A percentile compares a stretch with the other conserved stretches of the same genome.
Conservation (phyloP, 306 rosid species). For the Abrus pulchellus region DNA sequence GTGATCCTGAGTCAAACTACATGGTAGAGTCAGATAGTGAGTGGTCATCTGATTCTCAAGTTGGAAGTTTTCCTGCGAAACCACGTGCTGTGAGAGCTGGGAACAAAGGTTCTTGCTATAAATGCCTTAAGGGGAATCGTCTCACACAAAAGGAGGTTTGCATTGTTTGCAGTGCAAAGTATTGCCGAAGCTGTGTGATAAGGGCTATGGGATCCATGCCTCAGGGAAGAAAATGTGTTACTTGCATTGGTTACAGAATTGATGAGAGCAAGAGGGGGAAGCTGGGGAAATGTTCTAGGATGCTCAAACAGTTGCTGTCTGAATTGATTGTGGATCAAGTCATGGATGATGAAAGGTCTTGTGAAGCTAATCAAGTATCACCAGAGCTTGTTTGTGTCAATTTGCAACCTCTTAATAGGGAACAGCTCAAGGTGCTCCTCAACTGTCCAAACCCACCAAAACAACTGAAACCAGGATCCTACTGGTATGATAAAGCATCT, state of each 20-base stretch:
- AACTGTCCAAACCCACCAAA: slow-evolving; percentile 68
- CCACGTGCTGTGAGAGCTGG: slow-evolving; percentile 64
- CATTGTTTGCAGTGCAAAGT: slow-evolving; percentile 55
- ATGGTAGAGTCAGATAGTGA: slow-evolving; percentile 30
- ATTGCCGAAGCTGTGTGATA: slow-evolving; percentile 52
- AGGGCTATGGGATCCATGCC: slow-evolving; percentile 95
- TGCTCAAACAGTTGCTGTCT: slow-evolving; percentile 66
- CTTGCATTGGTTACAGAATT: slow-evolving; percentile 69
- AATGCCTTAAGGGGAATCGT: slow-evolving; percentile 71
- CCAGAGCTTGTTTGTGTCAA: slow-evolving; percentile 62
- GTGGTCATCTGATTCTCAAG: slow-evolving; percentile 44
- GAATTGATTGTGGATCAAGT: slow-evolving; percentile 57
- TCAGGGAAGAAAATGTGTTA: slow-evolving; percentile 82
- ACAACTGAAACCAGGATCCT: slow-evolving; percentile 73
- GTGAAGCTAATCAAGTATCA: slow-evolving; percentile 72
- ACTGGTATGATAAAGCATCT: slow-evolving; percentile 85
- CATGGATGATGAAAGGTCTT: slow-evolving; percentile 63
- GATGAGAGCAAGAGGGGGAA: slow-evolving; percentile 66
- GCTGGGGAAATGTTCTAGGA: slow-evolving; percentile 67
- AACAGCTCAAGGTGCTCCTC: slow-evolving; percentile 55
- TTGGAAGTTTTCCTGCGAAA: slow-evolving; percentile 49
- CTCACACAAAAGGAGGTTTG: slow-evolving; percentile 76
- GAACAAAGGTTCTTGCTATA: slow-evolving; percentile 74
- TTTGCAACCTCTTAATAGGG: slow-evolving; percentile 52
- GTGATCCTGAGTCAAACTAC: slow-evolving; percentile 57